phyloP scores from a whole-genome alignment of 202 grass and related monocot species.

The Brachypodium distachyon region DNA sequence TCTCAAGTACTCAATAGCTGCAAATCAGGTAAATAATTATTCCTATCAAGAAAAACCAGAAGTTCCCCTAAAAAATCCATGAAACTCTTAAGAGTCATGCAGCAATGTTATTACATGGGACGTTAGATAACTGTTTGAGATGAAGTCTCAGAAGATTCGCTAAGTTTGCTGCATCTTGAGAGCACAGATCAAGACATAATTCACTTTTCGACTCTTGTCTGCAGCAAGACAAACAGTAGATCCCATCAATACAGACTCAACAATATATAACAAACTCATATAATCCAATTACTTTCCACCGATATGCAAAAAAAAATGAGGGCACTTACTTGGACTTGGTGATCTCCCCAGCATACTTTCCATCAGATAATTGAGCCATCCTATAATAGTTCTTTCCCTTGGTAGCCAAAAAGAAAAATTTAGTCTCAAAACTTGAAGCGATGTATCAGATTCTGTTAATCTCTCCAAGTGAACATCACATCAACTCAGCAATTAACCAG shows the following conservation, averaged over 20 bases:
- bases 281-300: not conserved
- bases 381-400: conserved; percentile 57
- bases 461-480: not conserved
- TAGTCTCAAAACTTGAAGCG: not conserved
- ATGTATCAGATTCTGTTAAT: not conserved
- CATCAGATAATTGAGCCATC: conserved; percentile 56
- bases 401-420: conserved; percentile 32
- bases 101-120: conserved; percentile 72
- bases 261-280: not conserved
- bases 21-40: conserved; percentile 24
- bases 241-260: not conserved
- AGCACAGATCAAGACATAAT: conserved; percentile 46
- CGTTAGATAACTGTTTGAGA: conserved; percentile 61
- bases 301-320: not conserved
- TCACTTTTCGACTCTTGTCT: conserved; percentile 51
- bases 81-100: not conserved
- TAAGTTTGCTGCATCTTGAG: conserved; percentile 42
- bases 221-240: conserved; percentile 14
- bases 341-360: conserved; percentile 62
- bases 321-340: conserved; percentile 32
- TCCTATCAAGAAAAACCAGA: too few relatives aligned
- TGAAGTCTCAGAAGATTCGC: conserved; percentile 60
- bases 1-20: conserved; percentile 60
- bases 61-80: too few relatives aligned
- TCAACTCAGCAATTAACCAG: too few relatives aligned